phyloP scores from a whole-genome alignment of 345 rosid species.

The Tarenaya hassleriana region DNA sequence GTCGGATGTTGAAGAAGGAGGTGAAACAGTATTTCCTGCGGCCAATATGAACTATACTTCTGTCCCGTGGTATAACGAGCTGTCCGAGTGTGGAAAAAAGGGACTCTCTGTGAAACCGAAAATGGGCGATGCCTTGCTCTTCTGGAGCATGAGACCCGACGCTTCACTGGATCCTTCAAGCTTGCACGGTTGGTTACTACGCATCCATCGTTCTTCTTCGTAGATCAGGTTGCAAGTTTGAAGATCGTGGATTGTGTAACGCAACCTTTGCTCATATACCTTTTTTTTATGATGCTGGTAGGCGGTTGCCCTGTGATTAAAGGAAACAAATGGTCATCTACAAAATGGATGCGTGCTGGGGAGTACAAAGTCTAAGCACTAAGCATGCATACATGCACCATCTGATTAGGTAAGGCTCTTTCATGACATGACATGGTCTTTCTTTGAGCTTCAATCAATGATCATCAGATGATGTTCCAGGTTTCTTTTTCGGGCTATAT shows the following conservation, averaged over 20 bases:
- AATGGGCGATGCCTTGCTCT: conserved; percentile 81
- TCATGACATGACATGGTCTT: no score
- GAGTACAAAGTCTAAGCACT: conserved; percentile 59
- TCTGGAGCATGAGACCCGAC: conserved; percentile 96
- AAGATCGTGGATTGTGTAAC: conserved; percentile 4
- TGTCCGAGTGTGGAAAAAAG: conserved; percentile 73
- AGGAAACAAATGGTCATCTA: conserved; percentile 93
- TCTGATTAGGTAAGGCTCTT: no score
- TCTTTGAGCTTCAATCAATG: no score
- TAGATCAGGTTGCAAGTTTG: conserved; percentile 9
- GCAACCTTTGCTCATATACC: background rate
- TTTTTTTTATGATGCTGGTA: no score
- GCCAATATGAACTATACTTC: conserved; percentile 58
- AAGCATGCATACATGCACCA: background rate
- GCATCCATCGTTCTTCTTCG: background rate
- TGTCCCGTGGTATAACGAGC: conserved; percentile 70
- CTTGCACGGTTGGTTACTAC: conserved; percentile 57
- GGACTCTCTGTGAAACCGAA: conserved; percentile 77
- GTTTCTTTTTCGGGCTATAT: no score
- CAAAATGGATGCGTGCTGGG: conserved; percentile 83
- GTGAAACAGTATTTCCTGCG: conserved; percentile 85
- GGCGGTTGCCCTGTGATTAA: conserved; percentile 89
- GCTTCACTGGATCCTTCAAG: conserved; percentile 80
- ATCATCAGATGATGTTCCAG: no score
- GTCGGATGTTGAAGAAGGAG: conserved; percentile 97